Conservation (phyloP, 176 grass and related monocot species). For the Sorghum bicolor region DNA sequence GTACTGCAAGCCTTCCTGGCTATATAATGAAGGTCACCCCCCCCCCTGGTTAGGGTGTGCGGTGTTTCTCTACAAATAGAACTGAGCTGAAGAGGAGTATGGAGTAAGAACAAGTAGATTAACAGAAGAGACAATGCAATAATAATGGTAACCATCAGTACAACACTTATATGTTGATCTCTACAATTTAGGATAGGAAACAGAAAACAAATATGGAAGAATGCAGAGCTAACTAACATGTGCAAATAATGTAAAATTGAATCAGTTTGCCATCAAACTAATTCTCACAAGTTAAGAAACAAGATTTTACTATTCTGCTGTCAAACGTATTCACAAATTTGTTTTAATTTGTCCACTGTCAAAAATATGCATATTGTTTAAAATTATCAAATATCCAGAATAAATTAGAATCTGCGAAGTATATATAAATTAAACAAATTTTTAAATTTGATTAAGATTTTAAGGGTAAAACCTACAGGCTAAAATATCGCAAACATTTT, state of each 20-base stretch:
- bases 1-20: too few species aligned
- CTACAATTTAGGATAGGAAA: neutral
- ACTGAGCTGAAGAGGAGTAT: neutral
- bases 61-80: too few species aligned
- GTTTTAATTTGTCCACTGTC: neutral
- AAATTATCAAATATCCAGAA: neutral
- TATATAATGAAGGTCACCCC: too few species aligned
- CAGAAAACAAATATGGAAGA: neutral
- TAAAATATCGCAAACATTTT: neutral
- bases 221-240: neutral
- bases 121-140: slow-evolving; percentile 15
- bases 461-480: neutral
- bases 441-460: neutral
- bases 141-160: neutral
- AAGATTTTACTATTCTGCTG: neutral
- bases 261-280: neutral
- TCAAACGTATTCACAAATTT: neutral
- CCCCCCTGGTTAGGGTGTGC: too few species aligned
- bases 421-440: neutral
- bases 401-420: neutral
- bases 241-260: slow-evolving; percentile 4
- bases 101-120: neutral
- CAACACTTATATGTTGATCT: neutral
- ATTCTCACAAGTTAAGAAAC: neutral
- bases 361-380: neutral